Evolutionary conservation across 2,329 filamentous ascomycete species (phyloP), one percentile per base, ranked within the genome.

Genomic region (Orbilia blumenaviensis): DNA sequence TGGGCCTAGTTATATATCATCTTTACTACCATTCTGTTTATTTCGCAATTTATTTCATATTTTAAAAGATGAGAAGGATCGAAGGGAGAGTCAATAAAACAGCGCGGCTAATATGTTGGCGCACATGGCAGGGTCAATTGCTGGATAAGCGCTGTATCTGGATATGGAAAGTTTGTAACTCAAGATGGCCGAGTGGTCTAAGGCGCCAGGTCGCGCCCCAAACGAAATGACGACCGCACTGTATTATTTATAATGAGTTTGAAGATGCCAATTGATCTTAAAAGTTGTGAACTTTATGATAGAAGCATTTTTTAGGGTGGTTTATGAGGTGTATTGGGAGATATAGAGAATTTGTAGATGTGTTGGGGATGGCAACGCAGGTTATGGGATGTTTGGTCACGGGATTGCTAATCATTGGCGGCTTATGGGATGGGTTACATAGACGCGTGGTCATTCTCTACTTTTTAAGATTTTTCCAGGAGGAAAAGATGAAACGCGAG

Each of bases 131-230:
- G 14, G 32, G 8, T 23, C 34, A 54, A 21, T 10, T 21, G 52
- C 32, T 16, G 0, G 10, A 7, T n/a, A 44, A 29, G 48, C 48
- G 48, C 23, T 23, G 3, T 1, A 3, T 42, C 36, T 10, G 12
- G 8, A 66, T 66, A 44, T 23, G 63, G 63, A 2, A 66, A 3
- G 23, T 23, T 41, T 66, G 10, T 9, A 3, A n/a, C n/a, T 14
- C 23, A 27, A 46, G 25, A 66, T 66, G 63, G 63, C 63, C 50
- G 63, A 66, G 48, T 66, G 63, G 63, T 66, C 32, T 18, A 58
- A 58, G 63, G 50, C 63, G 63, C 46, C 14, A 66, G 34, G 1
- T 34, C 8, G 21, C 61, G 32, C 61, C 44, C 44, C 18, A 52
- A 66, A 14, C 29, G 38, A 18, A 46, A 46, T 36, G n/a, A 12